Base-by-base conservation (phyloP, 371 early-diverging fungal genomes). In the Hamiltosporidium tvaerminnensis region DNA sequence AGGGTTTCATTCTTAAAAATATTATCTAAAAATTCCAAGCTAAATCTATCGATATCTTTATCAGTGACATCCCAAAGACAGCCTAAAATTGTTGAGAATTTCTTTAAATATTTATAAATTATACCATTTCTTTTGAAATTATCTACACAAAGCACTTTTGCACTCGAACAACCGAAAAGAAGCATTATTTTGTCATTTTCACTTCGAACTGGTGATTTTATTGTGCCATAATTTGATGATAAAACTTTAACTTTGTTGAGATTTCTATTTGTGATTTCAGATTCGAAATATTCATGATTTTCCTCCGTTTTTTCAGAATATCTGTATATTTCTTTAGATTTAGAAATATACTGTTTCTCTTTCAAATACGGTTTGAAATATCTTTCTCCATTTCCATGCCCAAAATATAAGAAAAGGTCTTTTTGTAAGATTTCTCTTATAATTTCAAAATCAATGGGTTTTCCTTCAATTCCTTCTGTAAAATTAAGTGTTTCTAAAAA, bases 31-130 rank as follows among this genome's bases (percentile, higher is more conserved):
- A 91, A 57, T 0, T 87, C 88, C 85, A 47, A 2, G 16, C 69
- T 69, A 16, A 75, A 84, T n/a, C 83, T 78, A 71, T 97, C 98
- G 48, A 96, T 84, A 73, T 96, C 96, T 70, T 84, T 82, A 77
- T 97, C 98, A 0, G 96, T 95, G 4, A 97, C 92, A 78, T 97
- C 96, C 95, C 95, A 97, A 14, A 97, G 80, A 67, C 90, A 92
- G 23, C 88, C 94, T 0, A 94, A 84, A 0, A 94, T 77, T 4
- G 31, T 4, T 38, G 7, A 10, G n/a, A 12, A 41, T 7, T 49
- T 61, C 41, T 53, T 61, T 10, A 68, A 33, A 66, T 64, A 47
- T 35, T 61, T 71, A 9, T 64, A 12, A 32, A 66, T 14, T 1
- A 34, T 30, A 1, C 72, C 69, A 56, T 69, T 64, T 37, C 53